phyloP scores from a whole-genome alignment of 2,329 filamentous ascomycete genomes.

The Neoscytalidium dimidiatum region DNA sequence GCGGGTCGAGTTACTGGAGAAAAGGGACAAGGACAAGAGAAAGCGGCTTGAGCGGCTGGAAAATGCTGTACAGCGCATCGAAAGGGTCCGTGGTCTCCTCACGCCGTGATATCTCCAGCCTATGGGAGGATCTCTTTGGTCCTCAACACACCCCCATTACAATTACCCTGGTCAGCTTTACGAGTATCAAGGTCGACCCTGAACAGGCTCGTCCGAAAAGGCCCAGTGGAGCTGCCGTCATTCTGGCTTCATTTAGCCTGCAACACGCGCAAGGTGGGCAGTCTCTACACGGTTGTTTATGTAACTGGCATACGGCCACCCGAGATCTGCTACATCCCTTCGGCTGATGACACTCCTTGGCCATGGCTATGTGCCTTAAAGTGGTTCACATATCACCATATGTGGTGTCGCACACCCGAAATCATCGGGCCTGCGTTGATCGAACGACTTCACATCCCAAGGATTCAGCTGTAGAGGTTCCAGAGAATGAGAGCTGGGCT shows the following conservation, averaged over 20 bases:
- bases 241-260: not conserved
- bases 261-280: not conserved
- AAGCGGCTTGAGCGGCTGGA: conserved; percentile 70
- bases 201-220: not conserved
- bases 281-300: not conserved
- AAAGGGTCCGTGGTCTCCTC: conserved; percentile 67
- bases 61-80: conserved; percentile 69
- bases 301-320: not conserved
- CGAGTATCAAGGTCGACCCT: not conserved
- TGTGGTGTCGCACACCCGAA: not conserved
- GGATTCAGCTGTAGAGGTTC: not conserved
- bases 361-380: not conserved
- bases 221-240: not conserved
- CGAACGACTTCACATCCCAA: not conserved
- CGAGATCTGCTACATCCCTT: not conserved
- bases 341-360: not conserved
- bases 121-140: not conserved
- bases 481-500: not conserved
- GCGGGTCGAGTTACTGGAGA: conserved; percentile 67
- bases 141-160: not conserved
- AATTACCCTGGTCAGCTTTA: not conserved
- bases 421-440: not conserved
- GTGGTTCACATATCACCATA: not conserved
- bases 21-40: conserved; percentile 69
- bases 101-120: conserved; percentile 21